A percentile compares a stretch with the other conserved stretches of the same genome.
These are phyloP conservation scores for Sechiopsis laciniata DNA, from an alignment of 306 rosid species.

Conservation along the genomic window DNA sequence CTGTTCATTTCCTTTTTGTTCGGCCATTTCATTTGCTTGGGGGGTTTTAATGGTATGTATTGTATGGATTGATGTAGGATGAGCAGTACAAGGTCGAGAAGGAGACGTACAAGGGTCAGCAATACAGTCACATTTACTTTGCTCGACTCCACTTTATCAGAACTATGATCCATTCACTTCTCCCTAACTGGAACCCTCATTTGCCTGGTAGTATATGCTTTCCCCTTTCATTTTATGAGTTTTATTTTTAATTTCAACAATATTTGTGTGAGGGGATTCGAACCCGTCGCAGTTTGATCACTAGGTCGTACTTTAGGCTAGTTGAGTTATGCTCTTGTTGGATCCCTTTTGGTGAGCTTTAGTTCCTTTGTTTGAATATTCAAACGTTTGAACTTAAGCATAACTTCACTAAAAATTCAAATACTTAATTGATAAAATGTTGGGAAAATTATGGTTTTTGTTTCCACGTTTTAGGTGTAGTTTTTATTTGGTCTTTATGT, in stretches of 20 bases:
- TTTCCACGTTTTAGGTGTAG: too few relatives aligned
- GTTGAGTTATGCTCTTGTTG: too few relatives aligned
- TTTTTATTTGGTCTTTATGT: too few relatives aligned
- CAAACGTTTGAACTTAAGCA: background rate
- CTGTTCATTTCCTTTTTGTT: background rate
- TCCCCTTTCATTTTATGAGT: background rate
- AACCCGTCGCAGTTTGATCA: too few relatives aligned
- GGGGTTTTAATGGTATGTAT: background rate
- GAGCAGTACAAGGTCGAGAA: conserved; percentile 51
- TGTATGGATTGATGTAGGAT: conserved; percentile 56
- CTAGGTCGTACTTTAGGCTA: too few relatives aligned
- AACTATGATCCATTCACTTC: conserved; percentile 62
- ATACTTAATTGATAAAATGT: too few relatives aligned
- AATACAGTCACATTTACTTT: conserved; percentile 84
- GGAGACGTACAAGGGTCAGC: conserved; percentile 71
- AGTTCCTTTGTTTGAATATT: background rate
- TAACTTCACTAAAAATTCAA: too few relatives aligned
- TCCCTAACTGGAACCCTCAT: conserved; percentile 63
- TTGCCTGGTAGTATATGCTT: conserved; percentile 43
- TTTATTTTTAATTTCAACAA: too few relatives aligned
- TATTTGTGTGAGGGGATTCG: too few relatives aligned
- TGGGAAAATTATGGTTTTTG: too few relatives aligned
- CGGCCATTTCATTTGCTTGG: background rate
- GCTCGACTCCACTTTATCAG: conserved; percentile 81
- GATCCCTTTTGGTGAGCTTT: background rate